phyloP scores from a whole-genome alignment of 768 basidiomycete species.

The Podaxis sp. region DNA sequence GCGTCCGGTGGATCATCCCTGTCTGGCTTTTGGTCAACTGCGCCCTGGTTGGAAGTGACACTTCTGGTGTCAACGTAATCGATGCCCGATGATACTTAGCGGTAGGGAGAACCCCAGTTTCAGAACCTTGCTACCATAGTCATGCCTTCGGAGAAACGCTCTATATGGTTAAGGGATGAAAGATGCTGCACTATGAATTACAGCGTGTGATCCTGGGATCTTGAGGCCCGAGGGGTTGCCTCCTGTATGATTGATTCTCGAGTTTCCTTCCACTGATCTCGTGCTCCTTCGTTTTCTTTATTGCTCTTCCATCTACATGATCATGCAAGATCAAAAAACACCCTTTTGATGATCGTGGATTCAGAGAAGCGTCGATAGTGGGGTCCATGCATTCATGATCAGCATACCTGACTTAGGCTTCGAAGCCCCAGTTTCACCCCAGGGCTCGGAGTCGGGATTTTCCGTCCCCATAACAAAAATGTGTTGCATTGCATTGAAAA shows the following conservation, averaged over 20 bases:
- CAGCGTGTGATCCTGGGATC: too few species aligned
- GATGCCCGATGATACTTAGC: not conserved
- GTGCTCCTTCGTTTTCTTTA: not conserved
- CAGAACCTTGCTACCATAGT: not conserved
- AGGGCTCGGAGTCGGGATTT: too few species aligned
- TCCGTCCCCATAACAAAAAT: too few species aligned
- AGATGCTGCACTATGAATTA: not conserved
- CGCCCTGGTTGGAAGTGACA: not conserved
- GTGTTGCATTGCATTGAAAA: not conserved
- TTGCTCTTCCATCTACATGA: not conserved
- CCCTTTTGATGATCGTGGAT: too few species aligned
- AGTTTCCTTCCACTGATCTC: too few species aligned
- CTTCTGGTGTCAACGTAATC: not conserved
- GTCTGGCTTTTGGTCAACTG: not conserved
- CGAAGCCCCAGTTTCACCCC: too few species aligned
- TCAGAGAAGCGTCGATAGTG: too few species aligned
- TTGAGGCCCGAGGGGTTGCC: not conserved
- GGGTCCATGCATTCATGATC: too few species aligned
- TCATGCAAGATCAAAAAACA: not conserved
- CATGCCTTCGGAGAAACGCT: not conserved
- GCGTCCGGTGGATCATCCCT: slow-evolving; percentile 1
- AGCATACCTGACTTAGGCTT: too few species aligned
- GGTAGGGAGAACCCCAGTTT: slow-evolving; percentile 1
- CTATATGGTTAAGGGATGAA: not conserved
- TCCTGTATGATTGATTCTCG: not conserved